A percentile compares a stretch with the other conserved stretches of the same genome.
These are phyloP conservation scores for Phytophthora fragariaefolia DNA, from an alignment of 352 stramenopile species.

Conservation along the genomic window DNA sequence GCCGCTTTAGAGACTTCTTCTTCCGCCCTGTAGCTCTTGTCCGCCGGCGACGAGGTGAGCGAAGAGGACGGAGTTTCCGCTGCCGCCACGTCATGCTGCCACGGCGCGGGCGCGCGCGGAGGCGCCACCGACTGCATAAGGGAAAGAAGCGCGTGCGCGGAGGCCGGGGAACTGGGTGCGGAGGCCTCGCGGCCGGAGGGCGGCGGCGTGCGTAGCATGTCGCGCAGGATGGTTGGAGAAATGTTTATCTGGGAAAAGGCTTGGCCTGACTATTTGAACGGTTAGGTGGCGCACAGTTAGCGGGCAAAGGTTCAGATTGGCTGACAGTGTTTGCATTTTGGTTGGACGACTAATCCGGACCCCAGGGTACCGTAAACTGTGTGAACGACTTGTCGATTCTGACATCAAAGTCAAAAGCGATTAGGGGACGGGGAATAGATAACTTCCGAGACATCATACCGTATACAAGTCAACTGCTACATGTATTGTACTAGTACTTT, in stretches of 20 bases:
- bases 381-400: too few species aligned
- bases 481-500: too few species aligned
- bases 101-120: slow-evolving; percentile 6
- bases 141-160: slow-evolving; percentile 33
- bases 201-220: slow-evolving; percentile 9
- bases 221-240: not conserved
- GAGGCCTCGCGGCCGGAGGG: slow-evolving; percentile 20
- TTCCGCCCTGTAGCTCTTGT: slow-evolving; percentile 12
- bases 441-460: too few species aligned
- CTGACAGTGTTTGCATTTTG: too few species aligned
- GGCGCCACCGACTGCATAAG: slow-evolving; percentile 38
- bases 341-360: too few species aligned
- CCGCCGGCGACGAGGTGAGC: slow-evolving; percentile 13
- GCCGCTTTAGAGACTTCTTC: slow-evolving; percentile 5
- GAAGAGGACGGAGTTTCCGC: slow-evolving; percentile 5
- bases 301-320: not conserved
- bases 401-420: too few species aligned
- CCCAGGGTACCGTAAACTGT: too few species aligned
- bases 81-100: slow-evolving; percentile 6
- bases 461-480: too few species aligned
- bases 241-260: slow-evolving; percentile 2
- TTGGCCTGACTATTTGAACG: not conserved
- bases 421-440: too few species aligned
- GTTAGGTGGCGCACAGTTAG: slow-evolving; percentile 1
- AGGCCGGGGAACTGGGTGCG: slow-evolving; percentile 27